Conservation (phyloP, 129 eudicot species). For the Pittosporum tobira region DNA sequence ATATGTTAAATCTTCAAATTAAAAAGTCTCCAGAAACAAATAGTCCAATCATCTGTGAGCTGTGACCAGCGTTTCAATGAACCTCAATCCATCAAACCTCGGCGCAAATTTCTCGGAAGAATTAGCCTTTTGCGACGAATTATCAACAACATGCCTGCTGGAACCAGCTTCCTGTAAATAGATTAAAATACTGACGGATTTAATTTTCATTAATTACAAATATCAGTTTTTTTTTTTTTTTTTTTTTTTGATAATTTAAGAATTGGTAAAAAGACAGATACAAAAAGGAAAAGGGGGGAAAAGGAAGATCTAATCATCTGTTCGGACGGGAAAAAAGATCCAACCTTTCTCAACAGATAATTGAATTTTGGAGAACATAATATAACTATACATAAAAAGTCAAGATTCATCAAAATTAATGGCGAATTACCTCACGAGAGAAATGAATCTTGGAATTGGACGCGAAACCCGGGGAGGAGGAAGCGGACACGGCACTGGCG, state of each 20-base stretch:
- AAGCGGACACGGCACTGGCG: constrained; percentile 18
- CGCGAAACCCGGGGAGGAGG: constrained; percentile 13
- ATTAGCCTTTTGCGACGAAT: constrained; percentile 14
- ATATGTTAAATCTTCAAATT: not conserved
- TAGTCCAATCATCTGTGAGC: constrained; percentile 49
- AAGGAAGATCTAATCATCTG: too few species aligned
- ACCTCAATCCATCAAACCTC: constrained; percentile 87
- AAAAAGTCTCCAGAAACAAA: too few species aligned
- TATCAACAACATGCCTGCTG: constrained; percentile 19
- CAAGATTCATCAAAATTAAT: too few species aligned
- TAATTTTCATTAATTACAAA: too few species aligned
- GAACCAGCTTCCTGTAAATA: constrained; percentile 24
- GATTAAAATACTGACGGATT: too few species aligned
- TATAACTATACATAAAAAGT: not conserved
- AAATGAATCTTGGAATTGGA: constrained; percentile 15
- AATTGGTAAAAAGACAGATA: too few species aligned
- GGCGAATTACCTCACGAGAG: constrained; percentile 18
- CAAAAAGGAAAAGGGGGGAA: too few species aligned
- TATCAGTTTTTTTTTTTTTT: too few species aligned
- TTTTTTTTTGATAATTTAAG: too few species aligned
- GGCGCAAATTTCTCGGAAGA: constrained; percentile 72
- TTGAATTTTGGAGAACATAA: not conserved
- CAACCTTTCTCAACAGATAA: too few species aligned
- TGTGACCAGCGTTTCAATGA: constrained; percentile 77
- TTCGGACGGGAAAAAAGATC: too few species aligned